phyloP scores from a whole-genome alignment of 805 yeast genomes.

The Danielozyma ontarioensis region DNA sequence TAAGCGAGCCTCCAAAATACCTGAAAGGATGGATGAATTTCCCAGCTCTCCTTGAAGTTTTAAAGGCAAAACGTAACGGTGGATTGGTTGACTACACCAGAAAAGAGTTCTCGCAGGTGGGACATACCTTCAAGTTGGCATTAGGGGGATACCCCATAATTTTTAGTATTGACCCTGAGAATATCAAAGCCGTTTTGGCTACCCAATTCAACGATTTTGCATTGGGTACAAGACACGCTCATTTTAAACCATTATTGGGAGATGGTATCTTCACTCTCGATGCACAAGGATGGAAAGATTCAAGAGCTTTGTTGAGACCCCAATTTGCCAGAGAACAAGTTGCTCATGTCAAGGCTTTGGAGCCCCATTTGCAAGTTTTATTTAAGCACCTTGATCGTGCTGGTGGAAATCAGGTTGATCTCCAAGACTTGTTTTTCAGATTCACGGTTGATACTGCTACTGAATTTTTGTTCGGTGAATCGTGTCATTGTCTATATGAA shows the following conservation, averaged over 20 bases:
- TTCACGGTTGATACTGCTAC: slow-evolving; percentile 39
- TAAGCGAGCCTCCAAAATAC: slow-evolving; percentile 4
- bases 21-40: slow-evolving; percentile 3
- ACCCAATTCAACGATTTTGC: slow-evolving; percentile 38
- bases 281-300: slow-evolving; percentile 39
- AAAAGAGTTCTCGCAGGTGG: slow-evolving; percentile 3
- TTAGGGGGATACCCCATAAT: slow-evolving; percentile 16
- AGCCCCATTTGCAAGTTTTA: slow-evolving; percentile 35
- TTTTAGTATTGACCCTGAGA: slow-evolving; percentile 35
- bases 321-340: slow-evolving; percentile 41
- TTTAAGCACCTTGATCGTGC: slow-evolving; percentile 22
- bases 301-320: slow-evolving; percentile 40
- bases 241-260: slow-evolving; percentile 33
- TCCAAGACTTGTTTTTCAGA: slow-evolving; percentile 34
- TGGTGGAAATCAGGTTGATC: slow-evolving; percentile 27
- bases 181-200: slow-evolving; percentile 37
- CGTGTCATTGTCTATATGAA: slow-evolving; percentile 28
- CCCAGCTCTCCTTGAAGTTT: slow-evolving; percentile 6
- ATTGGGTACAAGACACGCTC: slow-evolving; percentile 34
- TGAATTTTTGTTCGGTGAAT: slow-evolving; percentile 38
- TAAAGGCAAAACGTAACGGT: slow-evolving; percentile 18
- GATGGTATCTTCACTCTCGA: slow-evolving; percentile 42
- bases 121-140: slow-evolving; percentile 3
- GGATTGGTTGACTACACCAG: slow-evolving; percentile 15
- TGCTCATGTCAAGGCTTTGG: slow-evolving; percentile 34